Evolutionary conservation across 768 basidiomycete genomes (phyloP).

Genomic region (Agaricus subrufescens): DNA sequence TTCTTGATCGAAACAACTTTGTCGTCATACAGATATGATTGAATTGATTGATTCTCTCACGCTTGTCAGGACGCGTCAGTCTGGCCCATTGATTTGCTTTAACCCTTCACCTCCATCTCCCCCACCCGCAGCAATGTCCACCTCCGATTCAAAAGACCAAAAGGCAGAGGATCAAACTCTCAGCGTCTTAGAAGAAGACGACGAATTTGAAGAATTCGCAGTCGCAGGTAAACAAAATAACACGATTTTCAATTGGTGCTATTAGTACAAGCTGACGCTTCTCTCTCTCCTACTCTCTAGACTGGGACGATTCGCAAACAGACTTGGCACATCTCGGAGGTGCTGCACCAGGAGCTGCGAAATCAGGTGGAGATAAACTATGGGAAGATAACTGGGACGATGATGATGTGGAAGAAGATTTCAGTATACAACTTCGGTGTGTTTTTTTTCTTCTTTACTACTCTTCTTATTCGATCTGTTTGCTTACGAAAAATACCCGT

Average conservation of each 20-base stretch:
- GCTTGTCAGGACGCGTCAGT: conserved; percentile 26
- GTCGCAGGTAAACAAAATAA: conserved; percentile 56
- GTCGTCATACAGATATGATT: too few relatives aligned
- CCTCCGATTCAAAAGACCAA: conserved; percentile 46
- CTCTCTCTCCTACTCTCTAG: conserved; percentile 29
- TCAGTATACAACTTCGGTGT: conserved; percentile 91
- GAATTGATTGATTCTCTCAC: conserved; percentile 15
- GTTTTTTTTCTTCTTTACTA: conserved; percentile 17
- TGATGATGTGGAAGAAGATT: conserved; percentile 97
- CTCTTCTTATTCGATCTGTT: neutral
- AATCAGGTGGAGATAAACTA: conserved; percentile 81
- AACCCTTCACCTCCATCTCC: conserved; percentile 7
- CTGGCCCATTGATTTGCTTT: neutral
- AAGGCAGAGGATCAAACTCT: conserved; percentile 49
- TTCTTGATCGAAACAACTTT: too few relatives aligned
- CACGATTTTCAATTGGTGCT: conserved; percentile 10
- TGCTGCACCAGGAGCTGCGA: conserved; percentile 67
- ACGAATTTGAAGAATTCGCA: conserved; percentile 93
- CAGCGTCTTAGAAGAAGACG: conserved; percentile 93
- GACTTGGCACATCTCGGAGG: conserved; percentile 76
- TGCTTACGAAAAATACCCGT: neutral
- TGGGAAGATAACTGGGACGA: conserved; percentile 99
- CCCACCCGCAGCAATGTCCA: conserved; percentile 28
- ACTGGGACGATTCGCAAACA: conserved; percentile 86
- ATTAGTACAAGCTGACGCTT: neutral